Percentiles rank a stretch among this genome's conserved stretches.
Evolutionary conservation across 2,329 filamentous ascomycete genomes (phyloP).

Genomic region (Metarhizium album): DNA sequence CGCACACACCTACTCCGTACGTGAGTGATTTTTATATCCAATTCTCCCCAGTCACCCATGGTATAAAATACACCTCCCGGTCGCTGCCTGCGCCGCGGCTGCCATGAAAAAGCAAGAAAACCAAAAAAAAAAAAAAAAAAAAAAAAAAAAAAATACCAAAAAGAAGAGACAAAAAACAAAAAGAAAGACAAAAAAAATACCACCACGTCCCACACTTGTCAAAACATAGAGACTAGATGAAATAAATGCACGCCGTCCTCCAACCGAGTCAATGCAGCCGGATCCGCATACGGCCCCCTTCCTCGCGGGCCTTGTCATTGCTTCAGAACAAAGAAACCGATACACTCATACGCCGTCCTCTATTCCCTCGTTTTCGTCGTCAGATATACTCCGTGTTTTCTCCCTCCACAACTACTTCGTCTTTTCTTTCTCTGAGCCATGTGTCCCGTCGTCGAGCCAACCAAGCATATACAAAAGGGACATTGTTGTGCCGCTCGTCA

Average conservation of each 20-base stretch:
- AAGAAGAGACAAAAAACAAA: too few relatives aligned
- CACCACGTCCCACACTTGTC: neutral
- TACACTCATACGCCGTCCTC: constrained; percentile 1
- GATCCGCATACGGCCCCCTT: neutral
- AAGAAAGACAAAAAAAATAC: neutral
- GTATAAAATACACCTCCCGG: neutral
- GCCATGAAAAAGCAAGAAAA: neutral
- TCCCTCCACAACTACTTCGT: neutral
- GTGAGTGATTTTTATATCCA: neutral
- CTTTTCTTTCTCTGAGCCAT: neutral
- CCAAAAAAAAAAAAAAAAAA: too few relatives aligned
- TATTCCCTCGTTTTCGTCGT: neutral
- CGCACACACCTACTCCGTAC: too few relatives aligned
- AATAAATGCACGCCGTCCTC: neutral
- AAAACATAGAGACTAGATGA: neutral
- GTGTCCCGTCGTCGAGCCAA: neutral
- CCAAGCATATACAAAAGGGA: constrained; percentile 2
- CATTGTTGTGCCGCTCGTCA: neutral
- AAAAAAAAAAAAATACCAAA: too few relatives aligned
- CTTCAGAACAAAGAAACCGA: neutral
- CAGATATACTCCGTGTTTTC: neutral
- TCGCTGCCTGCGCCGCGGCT: neutral
- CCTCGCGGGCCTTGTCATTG: neutral
- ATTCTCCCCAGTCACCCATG: neutral
- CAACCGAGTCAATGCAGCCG: neutral